A percentile compares a stretch with the other conserved stretches of the same genome.
These are phyloP conservation scores for Pestalotiopsis sp. DNA, from an alignment of 2,329 filamentous ascomycete species.

Conservation along the genomic window DNA sequence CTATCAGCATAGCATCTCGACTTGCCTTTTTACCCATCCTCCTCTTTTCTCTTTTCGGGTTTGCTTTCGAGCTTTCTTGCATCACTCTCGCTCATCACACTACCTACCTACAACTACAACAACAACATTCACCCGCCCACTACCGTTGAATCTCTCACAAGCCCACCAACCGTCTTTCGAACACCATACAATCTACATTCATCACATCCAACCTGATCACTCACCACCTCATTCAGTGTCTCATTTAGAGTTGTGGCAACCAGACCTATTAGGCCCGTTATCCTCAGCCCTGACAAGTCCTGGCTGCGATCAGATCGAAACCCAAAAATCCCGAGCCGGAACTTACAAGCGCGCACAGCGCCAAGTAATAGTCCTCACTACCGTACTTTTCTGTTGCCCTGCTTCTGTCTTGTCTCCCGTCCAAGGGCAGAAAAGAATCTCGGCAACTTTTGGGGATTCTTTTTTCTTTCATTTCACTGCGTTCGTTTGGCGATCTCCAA, in stretches of 20 bases:
- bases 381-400: neutral
- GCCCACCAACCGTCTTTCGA: neutral
- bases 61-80: neutral
- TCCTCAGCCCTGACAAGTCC: neutral
- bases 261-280: neutral
- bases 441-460: neutral
- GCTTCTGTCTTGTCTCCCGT: neutral
- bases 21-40: neutral
- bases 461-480: neutral
- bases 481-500: neutral
- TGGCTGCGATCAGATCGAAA: constrained; percentile 1
- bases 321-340: neutral
- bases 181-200: neutral
- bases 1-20: neutral
- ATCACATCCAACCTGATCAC: neutral
- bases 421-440: neutral
- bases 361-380: constrained; percentile 4
- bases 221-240: neutral
- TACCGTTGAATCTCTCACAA: neutral
- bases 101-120: neutral
- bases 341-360: constrained; percentile 9
- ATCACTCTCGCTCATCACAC: neutral
- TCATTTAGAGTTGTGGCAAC: constrained; percentile 1
- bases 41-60: neutral
- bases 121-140: neutral